Evolutionary conservation across 2,329 filamentous ascomycete species (phyloP).

Genomic region (Diaporthe batatas): DNA sequence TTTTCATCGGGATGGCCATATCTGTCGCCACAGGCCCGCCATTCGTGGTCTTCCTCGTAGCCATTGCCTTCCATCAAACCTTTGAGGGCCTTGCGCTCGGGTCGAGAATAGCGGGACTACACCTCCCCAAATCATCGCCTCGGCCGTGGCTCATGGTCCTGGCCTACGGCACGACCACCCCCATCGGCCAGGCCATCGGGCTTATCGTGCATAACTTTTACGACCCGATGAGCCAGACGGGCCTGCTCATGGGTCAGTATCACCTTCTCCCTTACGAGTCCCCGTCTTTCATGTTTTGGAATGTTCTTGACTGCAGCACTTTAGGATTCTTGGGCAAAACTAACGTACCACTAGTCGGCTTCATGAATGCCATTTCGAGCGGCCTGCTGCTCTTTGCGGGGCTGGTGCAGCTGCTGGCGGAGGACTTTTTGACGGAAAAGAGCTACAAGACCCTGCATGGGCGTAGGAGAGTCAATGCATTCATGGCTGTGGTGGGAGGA

Average conservation of each 20-base stretch:
- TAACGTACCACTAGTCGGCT: constrained; percentile 67
- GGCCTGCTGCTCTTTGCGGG: constrained; percentile 86
- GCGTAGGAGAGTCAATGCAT: constrained; percentile 72
- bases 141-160: constrained; percentile 89
- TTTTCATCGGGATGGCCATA: constrained; percentile 90
- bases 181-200: constrained; percentile 86
- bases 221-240: constrained; percentile 81
- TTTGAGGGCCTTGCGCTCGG: constrained; percentile 91
- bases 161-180: constrained; percentile 82
- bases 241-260: constrained; percentile 71
- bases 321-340: no score
- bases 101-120: constrained; percentile 84
- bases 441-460: constrained; percentile 77
- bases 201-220: constrained; percentile 83
- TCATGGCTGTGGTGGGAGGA: constrained; percentile 72
- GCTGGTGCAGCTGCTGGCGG: constrained; percentile 85
- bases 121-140: constrained; percentile 79
- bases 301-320: no score
- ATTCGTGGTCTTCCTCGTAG: constrained; percentile 83
- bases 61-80: constrained; percentile 87
- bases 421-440: constrained; percentile 85
- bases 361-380: constrained; percentile 88
- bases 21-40: constrained; percentile 84
- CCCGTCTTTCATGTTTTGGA: no score
- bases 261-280: no score